These are phyloP conservation scores for Clitocybe nebularis DNA, from an alignment of 1,284 basidiomycete genomes.

Conservation along the genomic window DNA sequence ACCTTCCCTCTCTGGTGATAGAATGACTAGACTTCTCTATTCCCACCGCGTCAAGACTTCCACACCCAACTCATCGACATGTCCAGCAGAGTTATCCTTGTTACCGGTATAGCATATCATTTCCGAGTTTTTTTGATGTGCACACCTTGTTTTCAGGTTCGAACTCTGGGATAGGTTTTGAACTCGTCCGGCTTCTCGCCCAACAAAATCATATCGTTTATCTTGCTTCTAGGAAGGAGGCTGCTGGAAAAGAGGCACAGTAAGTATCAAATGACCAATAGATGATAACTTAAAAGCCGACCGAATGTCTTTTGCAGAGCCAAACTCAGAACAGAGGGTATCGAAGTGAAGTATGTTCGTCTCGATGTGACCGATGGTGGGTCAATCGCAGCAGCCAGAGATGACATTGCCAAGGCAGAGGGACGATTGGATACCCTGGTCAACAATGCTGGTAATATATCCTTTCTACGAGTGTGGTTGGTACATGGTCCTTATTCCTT, in stretches of 20 bases:
- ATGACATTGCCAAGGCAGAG: conserved; percentile 34
- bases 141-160: conserved; percentile 16
- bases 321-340: conserved; percentile 23
- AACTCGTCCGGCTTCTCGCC: conserved; percentile 27
- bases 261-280: conserved; percentile 13
- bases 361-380: conserved; percentile 32
- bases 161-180: conserved; percentile 30
- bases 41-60: background rate
- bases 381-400: conserved; percentile 31
- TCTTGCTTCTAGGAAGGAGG: conserved; percentile 25
- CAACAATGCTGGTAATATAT: conserved; percentile 41
- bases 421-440: conserved; percentile 44
- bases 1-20: too few species aligned
- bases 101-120: background rate
- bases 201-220: conserved; percentile 27
- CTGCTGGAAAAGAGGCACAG: conserved; percentile 24
- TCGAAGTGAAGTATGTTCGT: conserved; percentile 29
- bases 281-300: too few species aligned
- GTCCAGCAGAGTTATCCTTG: conserved; percentile 21
- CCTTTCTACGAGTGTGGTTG: background rate
- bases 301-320: conserved; percentile 14
- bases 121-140: too few species aligned
- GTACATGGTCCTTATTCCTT: background rate
- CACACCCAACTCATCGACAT: conserved; percentile 5
- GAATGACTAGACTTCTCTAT: too few species aligned